Percentiles rank a stretch among this genome's conserved stretches.
Conservation (phyloP, 2,329 filamentous ascomycete genomes). For the Fusarium multiceps region DNA sequence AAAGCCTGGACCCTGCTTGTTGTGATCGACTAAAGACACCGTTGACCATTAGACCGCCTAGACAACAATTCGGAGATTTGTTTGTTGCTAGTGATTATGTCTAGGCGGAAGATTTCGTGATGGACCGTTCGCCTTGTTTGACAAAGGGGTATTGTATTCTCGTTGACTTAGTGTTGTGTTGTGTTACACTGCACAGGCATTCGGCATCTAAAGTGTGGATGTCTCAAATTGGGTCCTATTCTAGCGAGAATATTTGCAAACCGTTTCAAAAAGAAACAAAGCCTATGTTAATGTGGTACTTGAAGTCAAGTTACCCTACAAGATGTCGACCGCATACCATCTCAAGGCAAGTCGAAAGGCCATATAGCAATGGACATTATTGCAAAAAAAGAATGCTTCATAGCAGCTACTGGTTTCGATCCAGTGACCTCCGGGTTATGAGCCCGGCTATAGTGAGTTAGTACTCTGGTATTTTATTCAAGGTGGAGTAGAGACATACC, state of each 20-base stretch:
- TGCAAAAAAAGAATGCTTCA: neutral
- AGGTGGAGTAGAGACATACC: neutral
- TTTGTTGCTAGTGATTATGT: neutral
- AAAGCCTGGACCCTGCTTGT: conserved; percentile 19
- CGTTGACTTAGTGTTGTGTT: conserved; percentile 2
- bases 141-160: neutral
- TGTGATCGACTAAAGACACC: neutral
- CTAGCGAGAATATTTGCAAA: neutral
- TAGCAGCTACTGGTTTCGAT: neutral
- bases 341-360: neutral
- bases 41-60: conserved; percentile 1
- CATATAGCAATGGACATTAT: neutral
- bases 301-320: neutral
- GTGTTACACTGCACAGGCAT: conserved; percentile 3
- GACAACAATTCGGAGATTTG: conserved; percentile 5
- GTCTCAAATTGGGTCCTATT: neutral
- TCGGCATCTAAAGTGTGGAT: neutral
- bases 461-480: neutral
- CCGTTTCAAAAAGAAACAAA: neutral
- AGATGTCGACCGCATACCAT: neutral
- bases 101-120: neutral
- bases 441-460: neutral
- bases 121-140: neutral
- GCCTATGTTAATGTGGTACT: no score
- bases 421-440: neutral